Percentiles rank a stretch among this genome's conserved stretches.
These are phyloP conservation scores for Catunica adiposa DNA, from an alignment of 2,329 filamentous ascomycete species.

Conservation along the genomic window DNA sequence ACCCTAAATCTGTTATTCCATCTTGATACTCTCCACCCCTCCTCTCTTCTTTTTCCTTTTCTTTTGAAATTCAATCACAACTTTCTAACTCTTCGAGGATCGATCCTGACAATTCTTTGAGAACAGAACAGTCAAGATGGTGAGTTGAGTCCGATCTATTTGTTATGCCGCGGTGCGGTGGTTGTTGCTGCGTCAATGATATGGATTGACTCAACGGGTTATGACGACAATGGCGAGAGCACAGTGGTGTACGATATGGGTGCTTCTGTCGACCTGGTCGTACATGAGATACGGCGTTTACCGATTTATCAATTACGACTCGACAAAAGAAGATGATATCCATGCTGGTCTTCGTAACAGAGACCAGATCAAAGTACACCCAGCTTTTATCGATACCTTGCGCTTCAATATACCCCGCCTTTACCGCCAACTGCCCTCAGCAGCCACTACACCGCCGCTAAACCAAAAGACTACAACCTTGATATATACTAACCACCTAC, in stretches of 20 bases:
- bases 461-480: neutral
- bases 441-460: neutral
- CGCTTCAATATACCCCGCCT: no score
- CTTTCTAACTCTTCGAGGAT: conserved; percentile 47
- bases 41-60: conserved; percentile 16
- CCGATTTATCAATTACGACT: neutral
- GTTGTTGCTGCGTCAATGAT: neutral
- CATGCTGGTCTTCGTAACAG: no score
- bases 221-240: neutral
- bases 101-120: conserved; percentile 38
- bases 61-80: conserved; percentile 21
- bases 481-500: neutral
- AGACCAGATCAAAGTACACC: no score
- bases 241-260: neutral
- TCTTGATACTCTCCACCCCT: conserved; percentile 6
- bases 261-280: neutral
- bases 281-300: no score
- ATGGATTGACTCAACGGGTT: neutral
- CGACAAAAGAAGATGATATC: neutral
- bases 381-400: no score
- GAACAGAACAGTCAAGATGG: conserved; percentile 41
- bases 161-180: neutral
- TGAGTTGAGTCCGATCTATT: conserved; percentile 25
- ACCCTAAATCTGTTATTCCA: conserved; percentile 6
- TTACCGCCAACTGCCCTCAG: no score